Percentiles rank a stretch among this genome's conserved stretches.
Evolutionary conservation across 208 protist species (phyloP).

Genomic region (Leishmania mexicana): DNA sequence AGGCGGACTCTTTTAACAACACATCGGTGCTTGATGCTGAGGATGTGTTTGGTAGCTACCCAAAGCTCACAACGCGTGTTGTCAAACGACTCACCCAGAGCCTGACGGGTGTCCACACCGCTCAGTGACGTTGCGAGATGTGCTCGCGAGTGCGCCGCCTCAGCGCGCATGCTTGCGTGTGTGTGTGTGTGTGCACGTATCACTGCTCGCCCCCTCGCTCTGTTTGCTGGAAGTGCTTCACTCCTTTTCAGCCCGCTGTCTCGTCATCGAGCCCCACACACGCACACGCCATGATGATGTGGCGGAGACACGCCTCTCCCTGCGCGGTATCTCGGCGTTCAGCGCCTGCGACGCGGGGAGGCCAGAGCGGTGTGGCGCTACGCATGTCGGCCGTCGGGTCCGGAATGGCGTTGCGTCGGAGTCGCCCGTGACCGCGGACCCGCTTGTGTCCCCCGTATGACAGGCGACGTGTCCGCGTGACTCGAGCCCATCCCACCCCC

Average conservation of each 20-base stretch:
- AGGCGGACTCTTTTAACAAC: neutral
- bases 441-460: neutral
- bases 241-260: neutral
- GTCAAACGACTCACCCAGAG: conserved; percentile 9
- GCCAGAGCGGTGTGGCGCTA: neutral
- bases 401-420: neutral
- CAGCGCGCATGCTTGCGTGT: too few species aligned
- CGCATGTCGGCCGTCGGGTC: neutral
- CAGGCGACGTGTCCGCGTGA: neutral
- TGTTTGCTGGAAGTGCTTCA: neutral
- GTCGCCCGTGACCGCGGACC: neutral
- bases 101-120: neutral
- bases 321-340: neutral
- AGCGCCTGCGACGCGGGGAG: too few species aligned
- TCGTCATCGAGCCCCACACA: neutral
- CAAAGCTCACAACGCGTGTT: neutral
- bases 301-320: neutral
- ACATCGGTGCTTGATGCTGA: conserved; percentile 11
- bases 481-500: neutral
- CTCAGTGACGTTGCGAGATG: neutral
- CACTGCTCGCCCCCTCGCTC: neutral
- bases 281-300: neutral
- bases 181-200: neutral
- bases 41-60: conserved; percentile 17
- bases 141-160: neutral